Evolutionary conservation across 495 filamentous ascomycete genomes (phyloP).

Genomic region (Tuber microsphaerosporum): DNA sequence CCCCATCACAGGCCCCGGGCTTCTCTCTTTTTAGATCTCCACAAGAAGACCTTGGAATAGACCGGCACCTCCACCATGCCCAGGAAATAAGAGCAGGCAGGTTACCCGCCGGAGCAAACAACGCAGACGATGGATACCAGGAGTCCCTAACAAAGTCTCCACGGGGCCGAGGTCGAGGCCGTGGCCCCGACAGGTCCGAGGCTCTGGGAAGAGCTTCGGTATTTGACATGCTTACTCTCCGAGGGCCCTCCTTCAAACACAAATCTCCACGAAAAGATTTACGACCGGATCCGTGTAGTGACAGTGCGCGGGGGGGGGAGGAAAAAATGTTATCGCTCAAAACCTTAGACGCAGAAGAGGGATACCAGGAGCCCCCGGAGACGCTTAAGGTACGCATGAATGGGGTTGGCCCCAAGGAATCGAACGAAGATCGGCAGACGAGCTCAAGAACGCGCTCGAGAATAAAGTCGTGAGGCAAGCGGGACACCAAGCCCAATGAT

Average conservation of each 20-base stretch:
- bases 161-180: no score
- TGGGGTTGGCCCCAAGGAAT: neutral
- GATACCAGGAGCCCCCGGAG: neutral
- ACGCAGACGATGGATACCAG: neutral
- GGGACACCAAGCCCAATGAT: neutral
- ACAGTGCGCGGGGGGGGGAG: neutral
- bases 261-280: neutral
- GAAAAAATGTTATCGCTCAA: neutral
- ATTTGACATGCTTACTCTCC: neutral
- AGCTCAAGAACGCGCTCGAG: neutral
- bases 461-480: neutral
- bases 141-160: neutral
- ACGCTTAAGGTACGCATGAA: neutral
- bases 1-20: neutral
- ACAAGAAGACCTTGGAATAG: neutral
- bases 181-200: neutral
- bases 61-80: neutral
- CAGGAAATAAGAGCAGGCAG: neutral
- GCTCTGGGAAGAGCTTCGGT: neutral
- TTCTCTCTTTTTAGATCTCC: neutral
- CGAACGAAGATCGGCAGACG: neutral
- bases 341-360: neutral
- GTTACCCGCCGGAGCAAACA: neutral
- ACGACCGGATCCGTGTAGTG: neutral
- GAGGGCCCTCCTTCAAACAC: neutral